Percentiles rank a stretch among this genome's conserved stretches.
These are phyloP conservation scores for Sequoia sempervirens DNA, from an alignment of 75 land plant genomes.

Conservation along the genomic window DNA sequence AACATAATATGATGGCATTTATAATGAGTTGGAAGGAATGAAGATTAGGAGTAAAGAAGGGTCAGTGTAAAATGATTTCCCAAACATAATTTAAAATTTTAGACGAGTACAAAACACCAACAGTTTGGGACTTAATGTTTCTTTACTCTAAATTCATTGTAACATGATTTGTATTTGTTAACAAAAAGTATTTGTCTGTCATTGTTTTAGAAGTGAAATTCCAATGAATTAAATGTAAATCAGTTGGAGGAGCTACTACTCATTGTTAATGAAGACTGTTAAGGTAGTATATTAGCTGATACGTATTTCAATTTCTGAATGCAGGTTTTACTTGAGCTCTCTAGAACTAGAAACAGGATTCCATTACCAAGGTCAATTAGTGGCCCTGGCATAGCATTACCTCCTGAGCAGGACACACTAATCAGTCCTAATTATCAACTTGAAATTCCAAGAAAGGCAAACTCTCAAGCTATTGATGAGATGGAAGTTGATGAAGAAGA, in stretches of 20 bases:
- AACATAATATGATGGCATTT: neutral
- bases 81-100: neutral
- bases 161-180: neutral
- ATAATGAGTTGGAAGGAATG: neutral
- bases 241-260: neutral
- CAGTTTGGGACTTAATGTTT: neutral
- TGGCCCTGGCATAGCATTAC: conserved; percentile 82
- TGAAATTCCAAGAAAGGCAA: conserved; percentile 53
- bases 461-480: conserved; percentile 44
- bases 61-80: neutral
- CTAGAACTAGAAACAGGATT: conserved; percentile 74
- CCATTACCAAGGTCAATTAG: conserved; percentile 82
- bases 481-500: conserved; percentile 65
- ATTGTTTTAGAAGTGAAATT: neutral
- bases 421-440: conserved; percentile 90
- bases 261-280: neutral
- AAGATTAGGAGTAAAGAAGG: neutral
- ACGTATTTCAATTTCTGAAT: neutral
- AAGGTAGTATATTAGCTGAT: neutral
- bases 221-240: neutral
- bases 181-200: neutral
- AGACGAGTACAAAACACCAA: neutral
- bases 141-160: neutral
- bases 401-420: conserved; percentile 91
- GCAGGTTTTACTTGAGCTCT: conserved; percentile 83